Evolutionary conservation across 441 rosid species (phyloP), one percentile per base, ranked within the genome.

Genomic region (Populus hybrid): DNA sequence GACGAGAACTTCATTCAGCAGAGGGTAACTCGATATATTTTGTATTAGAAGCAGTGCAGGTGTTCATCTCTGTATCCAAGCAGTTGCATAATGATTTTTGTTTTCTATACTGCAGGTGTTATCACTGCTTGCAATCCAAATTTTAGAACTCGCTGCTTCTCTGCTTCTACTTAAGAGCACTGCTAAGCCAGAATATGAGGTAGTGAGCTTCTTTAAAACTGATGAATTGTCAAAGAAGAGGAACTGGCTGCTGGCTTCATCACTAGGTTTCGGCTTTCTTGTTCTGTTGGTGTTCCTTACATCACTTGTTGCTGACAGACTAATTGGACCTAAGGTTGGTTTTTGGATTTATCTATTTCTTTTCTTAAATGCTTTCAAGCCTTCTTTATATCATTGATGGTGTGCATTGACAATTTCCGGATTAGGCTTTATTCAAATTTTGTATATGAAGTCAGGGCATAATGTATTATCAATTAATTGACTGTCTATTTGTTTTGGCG

Each of bases 191-290:
- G 84, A 88, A 10, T 73, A 34, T 70, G 77, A 81, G 79, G 83
- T 87, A 71, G 46, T 75, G 63, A 78, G 80, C 82, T 76, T 89
- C 81, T 86, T 88, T 77, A 80, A 82, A 77, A 80, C 38, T 66
- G 73, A 34, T 20, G 75, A 79, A 59, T 78, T 82, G 5, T 10
- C 73, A 6, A 65, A 82, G 76, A 85, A 77, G 75, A 84, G 91
- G 78, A 90, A 84, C 84, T 89, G 95, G 90, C 70, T 90, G 81
- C 81, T 89, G 81, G 89, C 91, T 12, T 87, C 97, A 36, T 86
- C 87, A 32, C 24, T 89, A 24, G 95, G 94, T 82, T 86, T 93
- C n/a, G 87, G 84, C 36, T 80, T 84, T 77, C 85, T 94, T 74
- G 67, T 88, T 76, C 64, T 82, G 50, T 77, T 89, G 78, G 81